Evolutionary conservation across 1,139 yeast species (phyloP).

Genomic region (Candida sp.): DNA sequence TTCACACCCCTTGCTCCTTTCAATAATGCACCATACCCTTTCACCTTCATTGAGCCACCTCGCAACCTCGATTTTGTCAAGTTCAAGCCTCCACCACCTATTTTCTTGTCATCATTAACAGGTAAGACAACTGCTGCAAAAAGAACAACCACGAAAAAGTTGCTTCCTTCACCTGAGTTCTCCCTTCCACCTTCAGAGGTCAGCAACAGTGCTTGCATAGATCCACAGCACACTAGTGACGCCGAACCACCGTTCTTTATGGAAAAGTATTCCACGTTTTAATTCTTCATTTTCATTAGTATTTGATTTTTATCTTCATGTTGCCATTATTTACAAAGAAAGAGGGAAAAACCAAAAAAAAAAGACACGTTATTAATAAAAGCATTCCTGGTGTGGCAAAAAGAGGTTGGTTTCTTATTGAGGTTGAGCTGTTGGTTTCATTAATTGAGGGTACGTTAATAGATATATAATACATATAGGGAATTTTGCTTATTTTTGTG

Average conservation of each 20-base stretch:
- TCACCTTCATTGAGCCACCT: constrained; percentile 2
- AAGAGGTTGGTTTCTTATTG: no score
- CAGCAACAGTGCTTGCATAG: neutral
- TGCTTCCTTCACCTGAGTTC: neutral
- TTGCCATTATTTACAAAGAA: neutral
- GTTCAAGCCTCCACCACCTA: constrained; percentile 3
- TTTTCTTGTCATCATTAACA: constrained; percentile 2
- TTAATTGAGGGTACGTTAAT: no score
- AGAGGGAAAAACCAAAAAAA: neutral
- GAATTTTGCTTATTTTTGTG: no score
- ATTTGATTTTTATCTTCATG: neutral
- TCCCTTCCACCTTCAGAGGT: neutral
- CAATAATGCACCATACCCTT: constrained; percentile 7
- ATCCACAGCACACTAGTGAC: neutral
- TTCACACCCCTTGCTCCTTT: constrained; percentile 9
- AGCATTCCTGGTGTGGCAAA: no score
- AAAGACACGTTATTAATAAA: neutral
- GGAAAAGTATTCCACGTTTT: neutral
- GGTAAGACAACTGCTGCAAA: neutral
- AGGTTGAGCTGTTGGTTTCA: no score
- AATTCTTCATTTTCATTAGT: neutral
- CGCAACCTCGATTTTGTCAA: neutral
- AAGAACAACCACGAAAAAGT: neutral
- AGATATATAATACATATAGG: no score
- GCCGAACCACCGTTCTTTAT: neutral